Percentiles rank a stretch among this genome's conserved stretches.
These are phyloP conservation scores for Luffa acutangula DNA, from an alignment of 306 rosid species.

Conservation along the genomic window DNA sequence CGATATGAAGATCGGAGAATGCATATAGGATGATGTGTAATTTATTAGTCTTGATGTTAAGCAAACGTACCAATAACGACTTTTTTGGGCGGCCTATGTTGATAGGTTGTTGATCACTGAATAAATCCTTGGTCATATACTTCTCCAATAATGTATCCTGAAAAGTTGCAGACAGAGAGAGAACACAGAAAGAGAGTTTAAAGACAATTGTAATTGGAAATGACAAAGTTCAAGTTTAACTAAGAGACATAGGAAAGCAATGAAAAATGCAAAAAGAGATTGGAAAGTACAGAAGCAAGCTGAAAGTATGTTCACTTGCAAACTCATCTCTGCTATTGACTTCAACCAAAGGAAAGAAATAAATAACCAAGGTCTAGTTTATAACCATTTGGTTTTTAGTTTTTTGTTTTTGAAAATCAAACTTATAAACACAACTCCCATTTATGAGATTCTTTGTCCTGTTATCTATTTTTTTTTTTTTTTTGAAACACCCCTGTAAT, in stretches of 20 bases:
- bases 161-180: background rate
- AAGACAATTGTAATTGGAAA: background rate
- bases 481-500: no score
- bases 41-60: background rate
- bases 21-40: background rate
- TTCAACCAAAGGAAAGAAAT: background rate
- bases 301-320: background rate
- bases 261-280: background rate
- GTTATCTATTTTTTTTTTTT: no score
- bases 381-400: background rate
- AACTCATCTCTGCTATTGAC: background rate
- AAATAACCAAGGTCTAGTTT: background rate
- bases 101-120: slow-evolving; percentile 45
- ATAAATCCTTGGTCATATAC: slow-evolving; percentile 30
- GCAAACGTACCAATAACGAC: slow-evolving; percentile 45
- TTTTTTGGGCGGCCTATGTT: slow-evolving; percentile 41
- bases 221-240: background rate
- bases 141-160: slow-evolving; percentile 79
- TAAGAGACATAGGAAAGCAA: background rate
- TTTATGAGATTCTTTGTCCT: no score
- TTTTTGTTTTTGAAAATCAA: no score
- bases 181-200: background rate
- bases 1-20: background rate
- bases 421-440: no score
- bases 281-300: background rate